Conservation (phyloP, 495 filamentous ascomycete genomes). For the Podospora didyma region DNA sequence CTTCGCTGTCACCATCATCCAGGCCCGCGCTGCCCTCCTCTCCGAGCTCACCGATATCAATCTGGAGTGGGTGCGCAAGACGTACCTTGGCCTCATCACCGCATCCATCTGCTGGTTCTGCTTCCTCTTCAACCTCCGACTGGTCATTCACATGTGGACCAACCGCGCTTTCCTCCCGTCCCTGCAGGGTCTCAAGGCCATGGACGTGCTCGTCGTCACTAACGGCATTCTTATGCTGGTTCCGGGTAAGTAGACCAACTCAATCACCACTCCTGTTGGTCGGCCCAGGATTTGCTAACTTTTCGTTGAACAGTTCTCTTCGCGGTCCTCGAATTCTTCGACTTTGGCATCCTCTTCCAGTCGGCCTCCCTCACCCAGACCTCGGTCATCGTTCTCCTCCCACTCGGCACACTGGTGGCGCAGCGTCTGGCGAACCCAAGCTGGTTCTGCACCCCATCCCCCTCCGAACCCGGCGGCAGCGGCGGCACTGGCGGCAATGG, state of each 20-base stretch:
- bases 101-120: conserved; percentile 73
- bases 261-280: too few species aligned
- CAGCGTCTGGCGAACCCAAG: conserved; percentile 31
- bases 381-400: conserved; percentile 68
- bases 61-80: conserved; percentile 46
- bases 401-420: conserved; percentile 79
- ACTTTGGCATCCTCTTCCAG: conserved; percentile 47
- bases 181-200: conserved; percentile 24
- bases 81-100: conserved; percentile 53
- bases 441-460: conserved; percentile 10
- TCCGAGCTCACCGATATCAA: not conserved
- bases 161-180: conserved; percentile 28
- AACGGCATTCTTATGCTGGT: conserved; percentile 55
- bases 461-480: not conserved
- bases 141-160: conserved; percentile 47
- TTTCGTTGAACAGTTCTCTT: conserved; percentile 56
- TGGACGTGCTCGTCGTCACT: conserved; percentile 37
- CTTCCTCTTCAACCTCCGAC: conserved; percentile 64
- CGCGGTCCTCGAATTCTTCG: conserved; percentile 57
- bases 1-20: conserved; percentile 53
- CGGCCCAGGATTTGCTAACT: conserved; percentile 2
- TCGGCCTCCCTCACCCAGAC: conserved; percentile 60
- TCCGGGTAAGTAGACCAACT: conserved; percentile 55
- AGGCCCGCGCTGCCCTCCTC: conserved; percentile 48
- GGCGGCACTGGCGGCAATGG: not conserved